Evolutionary conservation across 192 early-diverging fungal species (phyloP), one percentile per base, ranked within the genome.

Genomic region (Dimargaris cristalligena): DNA sequence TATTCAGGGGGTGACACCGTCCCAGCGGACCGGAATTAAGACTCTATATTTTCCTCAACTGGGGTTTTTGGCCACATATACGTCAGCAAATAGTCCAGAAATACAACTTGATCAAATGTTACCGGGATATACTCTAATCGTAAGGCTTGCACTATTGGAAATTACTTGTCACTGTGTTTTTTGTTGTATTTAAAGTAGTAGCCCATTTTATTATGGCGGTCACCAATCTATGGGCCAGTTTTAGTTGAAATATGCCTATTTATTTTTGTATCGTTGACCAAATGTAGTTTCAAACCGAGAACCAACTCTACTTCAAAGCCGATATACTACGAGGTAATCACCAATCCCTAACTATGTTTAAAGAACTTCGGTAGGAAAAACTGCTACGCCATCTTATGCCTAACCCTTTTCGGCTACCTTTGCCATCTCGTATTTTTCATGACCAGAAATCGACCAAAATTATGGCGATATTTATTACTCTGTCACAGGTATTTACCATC

Each of bases 231-330:
- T 44, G 41, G 41, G 8, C 18, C 8, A 44, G 18, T 44, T 44
- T 44, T 44, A 18, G 10, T 44, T 44, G 10, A 44, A 11, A 9
- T 44, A n/a, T 44, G 41, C 10, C 18, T 44, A 9, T 18, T 44
- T 8, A 18, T 44, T 11, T 11, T 44, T 18, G 8, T 44, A 18
- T 8, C 18, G 41, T 8, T 44, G 18, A 9, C 18, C 41, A 44
- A 52, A 16, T 18, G 29, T 28, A 52, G 51, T 52, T 52, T 52
- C 16, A 8, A 52, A 52, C 22, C 14, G 51, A 52, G 29, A 29
- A 29, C 22, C 51, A 52, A 28, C 22, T 13, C 14, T 52, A 52
- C 51, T 52, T 28, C 22, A 52, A 52, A 28, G 29, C 14, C 29
- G 14, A 28, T 14, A 18, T 18, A 3, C 51, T 52, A 25, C 22